Percentiles rank a stretch among this genome's conserved stretches.
phyloP scores from a whole-genome alignment of 2,329 filamentous ascomycete species.

The Sphaerulina vaccinii region DNA sequence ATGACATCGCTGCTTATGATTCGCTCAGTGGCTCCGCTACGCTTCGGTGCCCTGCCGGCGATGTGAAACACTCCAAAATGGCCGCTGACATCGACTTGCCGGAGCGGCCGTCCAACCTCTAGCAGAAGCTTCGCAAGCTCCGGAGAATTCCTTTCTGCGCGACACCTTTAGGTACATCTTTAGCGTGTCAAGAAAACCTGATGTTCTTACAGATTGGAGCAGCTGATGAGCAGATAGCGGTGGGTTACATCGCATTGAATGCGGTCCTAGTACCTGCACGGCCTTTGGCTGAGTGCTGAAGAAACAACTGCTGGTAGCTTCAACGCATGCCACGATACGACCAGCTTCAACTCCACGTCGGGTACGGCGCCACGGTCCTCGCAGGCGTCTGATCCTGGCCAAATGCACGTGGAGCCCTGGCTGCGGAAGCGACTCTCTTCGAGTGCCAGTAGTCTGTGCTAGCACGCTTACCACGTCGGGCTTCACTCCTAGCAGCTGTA shows the following conservation, averaged over 20 bases:
- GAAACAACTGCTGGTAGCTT: background rate
- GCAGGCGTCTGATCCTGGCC: constrained; percentile 1
- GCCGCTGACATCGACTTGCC: constrained; percentile 11
- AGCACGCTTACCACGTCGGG: background rate
- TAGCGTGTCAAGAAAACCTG: constrained; percentile 13
- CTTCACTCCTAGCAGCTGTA: background rate
- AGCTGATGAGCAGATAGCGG: background rate
- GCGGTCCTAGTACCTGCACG: too few relatives aligned
- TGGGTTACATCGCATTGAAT: background rate
- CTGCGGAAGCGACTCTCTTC: too few relatives aligned
- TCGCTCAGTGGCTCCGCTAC: background rate
- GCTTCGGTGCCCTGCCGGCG: constrained; percentile 9
- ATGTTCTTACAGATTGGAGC: background rate
- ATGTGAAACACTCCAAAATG: constrained; percentile 8
- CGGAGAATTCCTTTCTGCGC: constrained; percentile 22
- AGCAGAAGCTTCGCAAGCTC: constrained; percentile 11
- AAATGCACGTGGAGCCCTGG: constrained; percentile 12
- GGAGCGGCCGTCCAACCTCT: constrained; percentile 11
- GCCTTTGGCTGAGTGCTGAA: too few relatives aligned
- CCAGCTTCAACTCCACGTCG: background rate
- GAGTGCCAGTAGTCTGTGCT: background rate
- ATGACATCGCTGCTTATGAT: constrained; percentile 1
- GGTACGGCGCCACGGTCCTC: constrained; percentile 1
- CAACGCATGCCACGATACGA: background rate
- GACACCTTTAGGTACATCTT: constrained; percentile 17